These are phyloP conservation scores for Rubroshorea leprosula DNA, from an alignment of 345 rosid genomes.

Conservation along the genomic window DNA sequence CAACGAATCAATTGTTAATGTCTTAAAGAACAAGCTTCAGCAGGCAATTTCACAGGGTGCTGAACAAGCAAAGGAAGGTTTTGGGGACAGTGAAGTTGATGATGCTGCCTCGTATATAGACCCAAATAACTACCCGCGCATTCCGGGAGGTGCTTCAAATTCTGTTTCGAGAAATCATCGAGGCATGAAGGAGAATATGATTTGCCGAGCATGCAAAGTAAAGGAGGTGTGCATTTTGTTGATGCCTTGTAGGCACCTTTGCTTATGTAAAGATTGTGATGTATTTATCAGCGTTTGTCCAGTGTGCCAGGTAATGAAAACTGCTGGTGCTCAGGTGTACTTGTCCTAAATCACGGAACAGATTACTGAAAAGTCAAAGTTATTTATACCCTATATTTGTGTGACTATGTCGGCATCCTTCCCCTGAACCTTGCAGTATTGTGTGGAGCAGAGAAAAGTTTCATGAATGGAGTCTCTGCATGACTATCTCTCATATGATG, in stretches of 20 bases:
- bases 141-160: conserved; percentile 25
- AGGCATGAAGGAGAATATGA: conserved; percentile 32
- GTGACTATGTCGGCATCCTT: background rate
- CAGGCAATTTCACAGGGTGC: conserved; percentile 51
- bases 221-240: conserved; percentile 65
- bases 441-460: too few relatives aligned
- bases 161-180: conserved; percentile 12
- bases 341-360: conserved; percentile 40
- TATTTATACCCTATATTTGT: conserved; percentile 12
- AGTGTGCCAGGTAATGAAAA: conserved; percentile 67
- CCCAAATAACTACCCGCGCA: conserved; percentile 16
- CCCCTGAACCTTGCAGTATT: too few relatives aligned
- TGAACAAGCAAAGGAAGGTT: conserved; percentile 58
- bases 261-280: conserved; percentile 81
- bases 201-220: conserved; percentile 60
- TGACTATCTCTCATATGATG: too few relatives aligned
- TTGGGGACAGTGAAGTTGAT: conserved; percentile 65
- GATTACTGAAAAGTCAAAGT: conserved; percentile 18
- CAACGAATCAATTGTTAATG: conserved; percentile 60
- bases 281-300: conserved; percentile 53
- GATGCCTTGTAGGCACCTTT: conserved; percentile 83
- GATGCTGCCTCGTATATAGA: conserved; percentile 52
- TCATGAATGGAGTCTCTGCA: too few relatives aligned
- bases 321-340: conserved; percentile 49
- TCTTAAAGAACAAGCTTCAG: conserved; percentile 52